Evolutionary conservation across 129 eudicot species (phyloP).

Genomic region (Scalesia atractyloides): DNA sequence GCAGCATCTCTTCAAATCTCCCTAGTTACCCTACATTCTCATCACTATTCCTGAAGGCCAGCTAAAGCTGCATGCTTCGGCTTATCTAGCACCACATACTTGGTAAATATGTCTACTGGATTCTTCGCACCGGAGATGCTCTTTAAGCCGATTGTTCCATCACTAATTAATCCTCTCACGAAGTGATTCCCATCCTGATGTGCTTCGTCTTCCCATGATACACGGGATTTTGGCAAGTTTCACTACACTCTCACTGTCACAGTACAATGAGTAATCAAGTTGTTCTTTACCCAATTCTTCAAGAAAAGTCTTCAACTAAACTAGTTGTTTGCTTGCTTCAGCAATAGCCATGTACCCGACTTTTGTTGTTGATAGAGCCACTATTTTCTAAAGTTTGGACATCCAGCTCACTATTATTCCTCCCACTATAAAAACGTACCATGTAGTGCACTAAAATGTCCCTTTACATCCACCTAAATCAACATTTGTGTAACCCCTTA

Average conservation of each 20-base stretch:
- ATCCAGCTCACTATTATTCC: background rate
- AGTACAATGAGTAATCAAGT: background rate
- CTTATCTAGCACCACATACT: no score
- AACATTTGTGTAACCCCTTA: background rate
- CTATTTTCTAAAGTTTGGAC: background rate
- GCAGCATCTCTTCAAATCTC: background rate
- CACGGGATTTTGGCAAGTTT: background rate
- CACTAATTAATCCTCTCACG: background rate
- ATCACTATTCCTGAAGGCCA: background rate
- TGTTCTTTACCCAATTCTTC: background rate
- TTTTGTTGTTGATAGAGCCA: background rate
- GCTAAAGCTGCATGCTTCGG: no score
- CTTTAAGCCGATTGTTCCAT: no score
- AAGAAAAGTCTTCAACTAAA: background rate
- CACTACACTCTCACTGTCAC: background rate
- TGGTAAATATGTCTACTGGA: background rate
- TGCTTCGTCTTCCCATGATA: background rate
- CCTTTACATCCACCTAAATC: background rate
- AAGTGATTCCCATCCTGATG: background rate
- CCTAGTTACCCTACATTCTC: background rate
- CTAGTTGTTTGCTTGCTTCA: no score
- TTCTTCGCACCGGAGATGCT: background rate
- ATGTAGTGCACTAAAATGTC: background rate
- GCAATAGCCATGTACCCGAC: background rate
- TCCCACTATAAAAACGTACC: background rate